Base-by-base conservation (phyloP, 208 protist species). In the Wallacemonas collosoma region DNA sequence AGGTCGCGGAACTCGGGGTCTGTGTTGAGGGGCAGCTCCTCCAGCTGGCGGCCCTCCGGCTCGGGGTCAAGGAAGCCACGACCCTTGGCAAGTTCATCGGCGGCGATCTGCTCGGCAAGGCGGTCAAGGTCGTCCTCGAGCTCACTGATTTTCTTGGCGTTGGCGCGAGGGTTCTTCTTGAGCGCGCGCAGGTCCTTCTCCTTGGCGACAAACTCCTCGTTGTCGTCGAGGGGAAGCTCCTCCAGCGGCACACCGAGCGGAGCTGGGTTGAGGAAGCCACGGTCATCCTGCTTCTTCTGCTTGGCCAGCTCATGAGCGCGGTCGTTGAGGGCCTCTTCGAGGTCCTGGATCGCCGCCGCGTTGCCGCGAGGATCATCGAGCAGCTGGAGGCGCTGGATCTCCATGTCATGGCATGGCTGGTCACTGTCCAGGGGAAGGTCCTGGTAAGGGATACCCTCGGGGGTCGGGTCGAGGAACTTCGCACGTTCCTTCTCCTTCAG, bases 301-400 rank as follows among this genome's bases (percentile, higher is more conserved):
- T 77, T 81, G 36, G 87, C 89, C 47, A 94, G 71, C 67, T 88
- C 84, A 3, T 68, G 73, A 14, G 82, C 89, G 47, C 85, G 89
- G 50, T 85, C 81, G 72, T 95, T 93, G 51, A 95, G 75, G 11
- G 82, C 83, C 15, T 83, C 83, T 76, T 91, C 90, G 2, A 93
- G 77, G 40, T 87, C 83, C 68, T 81, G 66, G 51, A 93, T 86
- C 36, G 73, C 85, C 6, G 63, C 75, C 39, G 76, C 77, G 69
- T 91, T 82, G 48, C 68, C 69, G 50, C 71, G 71, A 44, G 85
- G 81, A 63, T 89, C 60, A 44, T 88, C 73, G 65, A 85, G 70
- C 44, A 90, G 77, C 62, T 79, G n/a, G 41, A 86, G 74, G 2
- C 85, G 77, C 73, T 90, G 80, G 40, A 78, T 76, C 71, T 91